These are phyloP conservation scores for Amphibolis antarctica DNA, from an alignment of 106 monocot species.

Conservation along the genomic window DNA sequence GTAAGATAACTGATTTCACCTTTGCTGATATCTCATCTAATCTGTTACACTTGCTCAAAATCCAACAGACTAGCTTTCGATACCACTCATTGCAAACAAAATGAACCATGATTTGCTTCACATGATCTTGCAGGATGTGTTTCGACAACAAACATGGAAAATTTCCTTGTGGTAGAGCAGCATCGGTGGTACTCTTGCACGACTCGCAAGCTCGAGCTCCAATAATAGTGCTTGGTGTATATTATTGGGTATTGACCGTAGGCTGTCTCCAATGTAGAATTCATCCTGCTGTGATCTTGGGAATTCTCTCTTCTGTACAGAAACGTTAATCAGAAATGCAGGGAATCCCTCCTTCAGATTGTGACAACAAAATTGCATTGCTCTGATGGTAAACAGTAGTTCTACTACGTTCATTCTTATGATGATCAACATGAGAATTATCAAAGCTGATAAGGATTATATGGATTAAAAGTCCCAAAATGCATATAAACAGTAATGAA, in stretches of 20 bases:
- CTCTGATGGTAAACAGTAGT: too few relatives aligned
- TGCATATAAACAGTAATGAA: too few relatives aligned
- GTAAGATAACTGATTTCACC: conserved; percentile 1
- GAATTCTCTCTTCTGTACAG: not conserved
- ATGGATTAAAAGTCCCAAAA: too few relatives aligned
- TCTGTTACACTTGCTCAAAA: not conserved
- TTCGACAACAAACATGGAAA: not conserved
- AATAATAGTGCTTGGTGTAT: not conserved
- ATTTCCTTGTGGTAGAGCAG: not conserved
- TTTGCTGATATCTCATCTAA: not conserved
- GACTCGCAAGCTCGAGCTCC: not conserved
- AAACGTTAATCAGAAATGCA: not conserved
- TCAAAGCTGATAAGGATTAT: too few relatives aligned
- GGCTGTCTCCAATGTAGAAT: not conserved
- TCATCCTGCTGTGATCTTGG: not conserved
- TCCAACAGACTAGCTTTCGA: not conserved
- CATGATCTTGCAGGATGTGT: conserved; percentile 4
- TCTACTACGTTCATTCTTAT: too few relatives aligned
- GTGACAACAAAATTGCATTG: too few relatives aligned
- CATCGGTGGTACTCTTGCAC: not conserved
- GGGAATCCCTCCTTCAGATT: too few relatives aligned
- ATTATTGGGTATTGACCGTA: not conserved
- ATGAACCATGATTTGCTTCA: not conserved
- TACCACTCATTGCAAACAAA: not conserved
- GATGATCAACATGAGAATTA: too few relatives aligned